Evolutionary conservation across 352 stramenopile species (phyloP), one percentile per base, ranked within the genome.

Genomic region (Globisporangium viniferum): DNA sequence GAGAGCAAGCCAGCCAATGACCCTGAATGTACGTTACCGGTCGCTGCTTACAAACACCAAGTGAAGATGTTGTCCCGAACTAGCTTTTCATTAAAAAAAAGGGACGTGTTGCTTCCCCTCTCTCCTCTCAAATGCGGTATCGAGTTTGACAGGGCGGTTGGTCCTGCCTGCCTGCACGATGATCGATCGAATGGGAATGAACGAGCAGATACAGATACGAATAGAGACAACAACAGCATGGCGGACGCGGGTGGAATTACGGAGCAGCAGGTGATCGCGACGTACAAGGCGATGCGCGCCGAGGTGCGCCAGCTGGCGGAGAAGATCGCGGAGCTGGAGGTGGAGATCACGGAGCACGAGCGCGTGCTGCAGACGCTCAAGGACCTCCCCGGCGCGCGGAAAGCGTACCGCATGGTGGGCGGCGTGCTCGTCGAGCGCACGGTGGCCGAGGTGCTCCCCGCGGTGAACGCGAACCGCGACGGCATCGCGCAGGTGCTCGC

Each of bases 391-490:
- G 76, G 72, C 0, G 74, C 81, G 65, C 84, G 95, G 69, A 93
- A 97, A 71, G 96, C 96, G 6, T 99, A 97, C 72, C 92, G 96
- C 68, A 93, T 99, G 80, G 93, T 99, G 14, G 97, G 96, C 59
- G 96, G 97, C 41, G 96, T 99, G 39, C 78, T 99, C 46, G 96
- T 99, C 57, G 96, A 99, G 81, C 94, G 96, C 55, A 98, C 95
- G 39, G 96, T 99, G 27, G 72, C 90, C 71, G 96, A 99, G 73
- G 96, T 99, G 53, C 84, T 99, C 44, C 96, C 96, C 7, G 96
- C 92, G 7, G 95, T 99, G 33, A 79, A 64, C 24, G 71, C 84
- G 54, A 95, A 94, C 73, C 85, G 84, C 70, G 83, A 95, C 53
- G 85, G 86, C 20, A 92, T 95, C 56, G 71, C 81, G 51, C 86